These are phyloP conservation scores for Candida broadrunensis DNA, from an alignment of 805 yeast species.

Conservation along the genomic window DNA sequence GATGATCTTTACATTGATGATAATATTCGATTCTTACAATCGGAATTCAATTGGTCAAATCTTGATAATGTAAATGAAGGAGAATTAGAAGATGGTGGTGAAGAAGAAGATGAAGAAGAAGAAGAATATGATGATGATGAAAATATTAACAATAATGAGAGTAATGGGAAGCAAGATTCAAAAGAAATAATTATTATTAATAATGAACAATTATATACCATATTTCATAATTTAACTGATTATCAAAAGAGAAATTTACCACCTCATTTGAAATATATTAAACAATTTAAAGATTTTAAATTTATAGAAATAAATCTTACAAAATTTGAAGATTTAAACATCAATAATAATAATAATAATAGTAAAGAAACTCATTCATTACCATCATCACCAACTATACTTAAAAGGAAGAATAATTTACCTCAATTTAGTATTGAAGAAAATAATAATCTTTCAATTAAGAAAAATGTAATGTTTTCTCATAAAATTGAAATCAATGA, in stretches of 20 bases:
- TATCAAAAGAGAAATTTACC: constrained; percentile 25
- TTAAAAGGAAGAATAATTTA: not conserved
- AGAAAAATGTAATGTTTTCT: constrained; percentile 42
- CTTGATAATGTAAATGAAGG: not conserved
- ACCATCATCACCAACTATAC: not conserved
- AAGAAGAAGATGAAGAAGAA: not conserved
- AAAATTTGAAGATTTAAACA: constrained; percentile 26
- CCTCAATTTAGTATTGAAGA: not conserved
- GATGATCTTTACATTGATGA: constrained; percentile 30
- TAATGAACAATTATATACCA: constrained; percentile 21
- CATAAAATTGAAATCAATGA: constrained; percentile 47
- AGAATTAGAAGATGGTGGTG: not conserved
- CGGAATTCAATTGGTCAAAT: constrained; percentile 23
- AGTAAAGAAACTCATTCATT: not conserved
- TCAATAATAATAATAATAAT: not conserved
- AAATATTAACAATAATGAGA: not conserved
- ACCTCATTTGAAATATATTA: constrained; percentile 29
- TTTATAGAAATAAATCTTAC: constrained; percentile 25
- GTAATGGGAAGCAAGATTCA: not conserved
- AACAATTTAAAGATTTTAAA: constrained; percentile 34
- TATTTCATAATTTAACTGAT: constrained; percentile 20
- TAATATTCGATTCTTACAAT: constrained; percentile 23
- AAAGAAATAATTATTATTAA: constrained; percentile 18
- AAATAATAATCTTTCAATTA: not conserved
- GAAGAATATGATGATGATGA: not conserved